Evolutionary conservation across 2,329 filamentous ascomycete genomes (phyloP).

Genomic region (Dendrostoma leiphaemia): DNA sequence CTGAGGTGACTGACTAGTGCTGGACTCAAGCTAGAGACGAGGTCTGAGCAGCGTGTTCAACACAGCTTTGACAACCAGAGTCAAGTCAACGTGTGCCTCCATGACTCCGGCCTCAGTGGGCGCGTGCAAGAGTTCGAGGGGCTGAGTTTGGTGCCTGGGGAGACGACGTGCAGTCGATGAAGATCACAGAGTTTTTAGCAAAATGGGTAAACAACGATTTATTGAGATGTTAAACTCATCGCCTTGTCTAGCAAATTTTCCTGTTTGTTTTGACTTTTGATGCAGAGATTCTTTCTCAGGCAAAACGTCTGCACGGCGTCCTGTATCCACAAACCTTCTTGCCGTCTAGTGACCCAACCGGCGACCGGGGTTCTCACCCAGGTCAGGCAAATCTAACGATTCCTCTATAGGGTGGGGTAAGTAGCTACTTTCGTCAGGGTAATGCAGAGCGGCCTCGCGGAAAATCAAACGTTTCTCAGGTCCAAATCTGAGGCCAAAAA

Average conservation of each 20-base stretch:
- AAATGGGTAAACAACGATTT: conserved; percentile 2
- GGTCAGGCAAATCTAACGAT: conserved; percentile 6
- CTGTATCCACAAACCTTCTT: conserved; percentile 15
- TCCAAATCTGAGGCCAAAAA: conserved; percentile 3
- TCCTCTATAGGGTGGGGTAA: conserved; percentile 7
- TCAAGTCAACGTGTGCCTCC: too few species aligned
- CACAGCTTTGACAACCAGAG: too few species aligned
- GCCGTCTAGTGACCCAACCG: conserved; percentile 7
- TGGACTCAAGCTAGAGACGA: too few species aligned
- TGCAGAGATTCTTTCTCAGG: neutral
- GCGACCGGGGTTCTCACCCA: conserved; percentile 6
- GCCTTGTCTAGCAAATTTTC: conserved; percentile 18
- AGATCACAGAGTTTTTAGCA: neutral
- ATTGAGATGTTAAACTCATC: conserved; percentile 13
- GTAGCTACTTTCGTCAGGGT: neutral
- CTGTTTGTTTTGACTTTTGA: conserved; percentile 18
- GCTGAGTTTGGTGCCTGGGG: too few species aligned
- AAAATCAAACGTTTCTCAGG: neutral
- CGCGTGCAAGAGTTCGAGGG: too few species aligned
- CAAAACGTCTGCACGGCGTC: neutral
- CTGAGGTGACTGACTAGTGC: too few species aligned
- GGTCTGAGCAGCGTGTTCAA: too few species aligned
- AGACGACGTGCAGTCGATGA: too few species aligned
- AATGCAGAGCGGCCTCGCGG: conserved; percentile 4
- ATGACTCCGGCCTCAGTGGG: too few species aligned